Percentiles rank a stretch among this genome's conserved stretches.
These are phyloP conservation scores for Drechmeria coniospora DNA, from an alignment of 2,329 filamentous ascomycete genomes.

Conservation along the genomic window DNA sequence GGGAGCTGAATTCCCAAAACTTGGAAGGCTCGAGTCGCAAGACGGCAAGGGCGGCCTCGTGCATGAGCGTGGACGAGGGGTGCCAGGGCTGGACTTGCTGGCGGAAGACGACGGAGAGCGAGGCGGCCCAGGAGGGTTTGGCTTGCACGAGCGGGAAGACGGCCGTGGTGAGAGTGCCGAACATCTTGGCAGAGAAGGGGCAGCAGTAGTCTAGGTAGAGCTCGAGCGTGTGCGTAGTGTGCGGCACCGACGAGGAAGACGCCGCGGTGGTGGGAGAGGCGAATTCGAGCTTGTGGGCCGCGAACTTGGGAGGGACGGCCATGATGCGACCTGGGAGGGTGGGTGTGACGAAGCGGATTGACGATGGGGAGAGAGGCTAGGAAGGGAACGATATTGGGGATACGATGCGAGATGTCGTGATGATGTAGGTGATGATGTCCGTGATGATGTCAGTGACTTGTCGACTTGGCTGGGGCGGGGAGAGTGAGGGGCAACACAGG, in stretches of 20 bases:
- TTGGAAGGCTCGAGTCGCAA: constrained; percentile 50
- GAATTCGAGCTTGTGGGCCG: constrained; percentile 50
- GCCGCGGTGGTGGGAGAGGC: constrained; percentile 6
- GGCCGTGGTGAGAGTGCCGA: constrained; percentile 55
- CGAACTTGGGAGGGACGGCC: constrained; percentile 66
- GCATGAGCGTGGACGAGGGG: constrained; percentile 63
- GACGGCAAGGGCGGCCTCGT: constrained; percentile 76
- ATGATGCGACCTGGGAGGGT: too few relatives aligned
- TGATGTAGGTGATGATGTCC: too few relatives aligned
- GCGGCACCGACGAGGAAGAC: constrained; percentile 19
- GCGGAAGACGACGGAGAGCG: constrained; percentile 66
- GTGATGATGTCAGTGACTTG: too few relatives aligned
- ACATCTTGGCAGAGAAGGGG: constrained; percentile 53
- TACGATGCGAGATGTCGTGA: too few relatives aligned
- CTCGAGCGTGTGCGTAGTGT: constrained; percentile 43
- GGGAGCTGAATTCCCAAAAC: constrained; percentile 68
- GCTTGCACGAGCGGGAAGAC: constrained; percentile 49
- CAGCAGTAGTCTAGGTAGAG: constrained; percentile 82
- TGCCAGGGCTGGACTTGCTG: constrained; percentile 95
- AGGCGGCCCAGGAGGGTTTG: constrained; percentile 38
- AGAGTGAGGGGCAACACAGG: too few relatives aligned
- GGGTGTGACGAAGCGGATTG: constrained; percentile 1
- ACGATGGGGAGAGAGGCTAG: constrained; percentile 1
- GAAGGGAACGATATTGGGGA: too few relatives aligned
- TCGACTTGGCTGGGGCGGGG: too few relatives aligned